Percentiles rank a stretch among this genome's conserved stretches.
phyloP scores from a whole-genome alignment of 1,139 yeast genomes.

The Zygoascus meyerae region DNA sequence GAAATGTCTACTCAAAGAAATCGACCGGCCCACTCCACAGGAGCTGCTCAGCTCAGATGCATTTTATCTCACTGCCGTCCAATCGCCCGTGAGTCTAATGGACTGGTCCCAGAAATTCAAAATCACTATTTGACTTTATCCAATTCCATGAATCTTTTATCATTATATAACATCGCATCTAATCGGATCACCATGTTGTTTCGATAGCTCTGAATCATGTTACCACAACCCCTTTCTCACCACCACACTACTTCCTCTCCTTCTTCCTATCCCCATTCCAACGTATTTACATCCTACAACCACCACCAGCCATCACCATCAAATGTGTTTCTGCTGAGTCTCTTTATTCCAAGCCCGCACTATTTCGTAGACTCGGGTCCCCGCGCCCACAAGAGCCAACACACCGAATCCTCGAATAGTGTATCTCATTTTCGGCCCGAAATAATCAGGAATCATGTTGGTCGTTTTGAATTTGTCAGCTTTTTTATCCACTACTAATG shows the following conservation, averaged over 20 bases:
- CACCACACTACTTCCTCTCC: no score
- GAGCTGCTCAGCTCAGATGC: slow-evolving; percentile 44
- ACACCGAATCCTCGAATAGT: slow-evolving; percentile 10
- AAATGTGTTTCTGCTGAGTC: slow-evolving; percentile 7
- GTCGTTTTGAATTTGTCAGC: slow-evolving; percentile 1
- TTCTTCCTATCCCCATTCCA: no score
- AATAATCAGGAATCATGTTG: slow-evolving; percentile 9
- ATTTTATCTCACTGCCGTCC: slow-evolving; percentile 43
- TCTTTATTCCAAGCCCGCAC: neutral
- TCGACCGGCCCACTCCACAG: slow-evolving; percentile 55
- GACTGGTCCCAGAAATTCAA: slow-evolving; percentile 43
- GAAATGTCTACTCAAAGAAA: slow-evolving; percentile 65
- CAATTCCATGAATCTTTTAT: neutral
- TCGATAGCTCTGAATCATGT: no score
- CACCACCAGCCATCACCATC: neutral
- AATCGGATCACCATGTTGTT: no score
- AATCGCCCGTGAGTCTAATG: slow-evolving; percentile 41
- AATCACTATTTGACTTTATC: slow-evolving; percentile 5
- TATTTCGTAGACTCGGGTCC: slow-evolving; percentile 8
- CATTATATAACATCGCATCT: no score
- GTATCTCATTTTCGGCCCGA: slow-evolving; percentile 6
- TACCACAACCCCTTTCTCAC: no score
- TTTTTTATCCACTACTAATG: slow-evolving; percentile 7
- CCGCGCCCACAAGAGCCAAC: slow-evolving; percentile 9
- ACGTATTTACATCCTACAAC: no score